These are phyloP conservation scores for Penicillium brasilianum DNA, from an alignment of 2,329 filamentous ascomycete genomes.

Conservation along the genomic window DNA sequence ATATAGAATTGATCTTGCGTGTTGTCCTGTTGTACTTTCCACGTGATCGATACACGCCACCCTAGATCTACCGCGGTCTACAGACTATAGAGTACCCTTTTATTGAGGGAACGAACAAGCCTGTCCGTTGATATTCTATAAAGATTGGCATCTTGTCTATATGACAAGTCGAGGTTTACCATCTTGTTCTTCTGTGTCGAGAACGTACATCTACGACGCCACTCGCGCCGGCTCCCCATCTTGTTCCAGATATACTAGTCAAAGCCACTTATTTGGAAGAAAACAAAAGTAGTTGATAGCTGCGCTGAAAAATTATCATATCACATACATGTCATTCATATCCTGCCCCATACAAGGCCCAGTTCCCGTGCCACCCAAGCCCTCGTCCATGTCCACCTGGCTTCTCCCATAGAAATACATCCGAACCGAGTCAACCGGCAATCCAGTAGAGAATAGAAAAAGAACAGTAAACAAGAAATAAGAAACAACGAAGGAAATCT, in stretches of 20 bases:
- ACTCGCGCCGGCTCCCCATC: neutral
- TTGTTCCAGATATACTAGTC: neutral
- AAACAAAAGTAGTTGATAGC: constrained; percentile 1
- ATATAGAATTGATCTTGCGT: neutral
- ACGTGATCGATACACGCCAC: neutral
- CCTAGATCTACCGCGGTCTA: neutral
- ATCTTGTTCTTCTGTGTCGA: neutral
- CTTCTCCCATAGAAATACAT: constrained; percentile 22
- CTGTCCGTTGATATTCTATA: neutral
- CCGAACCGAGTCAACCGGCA: neutral
- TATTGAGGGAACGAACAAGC: neutral
- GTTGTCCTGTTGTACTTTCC: neutral
- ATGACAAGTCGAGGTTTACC: neutral
- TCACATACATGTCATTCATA: constrained; percentile 16
- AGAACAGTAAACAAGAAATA: constrained; percentile 2
- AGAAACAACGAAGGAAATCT: constrained; percentile 11
- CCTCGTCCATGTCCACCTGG: neutral
- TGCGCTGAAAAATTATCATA: constrained; percentile 14
- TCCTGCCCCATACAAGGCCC: constrained; percentile 9
- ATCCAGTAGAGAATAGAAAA: constrained; percentile 5
- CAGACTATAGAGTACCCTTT: neutral
- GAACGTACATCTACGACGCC: neutral
- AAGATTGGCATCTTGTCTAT: too few relatives aligned
- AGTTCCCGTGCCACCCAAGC: neutral
- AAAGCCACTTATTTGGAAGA: neutral